Conservation (phyloP, 2,329 filamentous ascomycete genomes). For the Penicillium polonicum region DNA sequence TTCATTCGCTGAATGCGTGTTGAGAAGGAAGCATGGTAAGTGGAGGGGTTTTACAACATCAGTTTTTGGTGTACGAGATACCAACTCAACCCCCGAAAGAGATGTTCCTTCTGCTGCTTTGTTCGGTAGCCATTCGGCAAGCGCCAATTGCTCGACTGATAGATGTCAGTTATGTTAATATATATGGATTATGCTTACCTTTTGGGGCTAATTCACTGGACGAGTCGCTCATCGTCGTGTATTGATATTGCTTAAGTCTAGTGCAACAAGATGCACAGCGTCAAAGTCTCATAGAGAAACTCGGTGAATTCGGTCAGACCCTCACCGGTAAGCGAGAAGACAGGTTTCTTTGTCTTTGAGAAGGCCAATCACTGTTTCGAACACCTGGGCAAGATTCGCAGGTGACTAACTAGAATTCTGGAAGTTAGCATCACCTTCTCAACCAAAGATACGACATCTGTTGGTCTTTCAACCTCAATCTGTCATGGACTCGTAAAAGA, state of each 20-base stretch:
- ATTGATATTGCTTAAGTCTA: slow-evolving; percentile 10
- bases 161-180: no score
- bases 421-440: neutral
- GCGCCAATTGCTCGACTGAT: neutral
- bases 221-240: no score
- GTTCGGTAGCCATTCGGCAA: neutral
- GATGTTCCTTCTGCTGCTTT: neutral
- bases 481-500: no score
- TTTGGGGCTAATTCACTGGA: slow-evolving; percentile 21
- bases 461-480: neutral
- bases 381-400: neutral
- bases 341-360: neutral
- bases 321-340: neutral
- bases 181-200: slow-evolving; percentile 4
- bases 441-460: neutral
- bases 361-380: neutral
- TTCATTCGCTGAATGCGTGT: slow-evolving; percentile 9
- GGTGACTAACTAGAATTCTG: neutral
- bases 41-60: neutral
- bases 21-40: neutral
- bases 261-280: slow-evolving; percentile 7
- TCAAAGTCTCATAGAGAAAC: neutral
- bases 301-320: neutral
- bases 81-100: neutral
- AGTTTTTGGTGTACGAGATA: neutral